Evolutionary conservation across 1,284 basidiomycete genomes (phyloP), one percentile per base, ranked within the genome.

Genomic region (Laetiporus sulphureus): DNA sequence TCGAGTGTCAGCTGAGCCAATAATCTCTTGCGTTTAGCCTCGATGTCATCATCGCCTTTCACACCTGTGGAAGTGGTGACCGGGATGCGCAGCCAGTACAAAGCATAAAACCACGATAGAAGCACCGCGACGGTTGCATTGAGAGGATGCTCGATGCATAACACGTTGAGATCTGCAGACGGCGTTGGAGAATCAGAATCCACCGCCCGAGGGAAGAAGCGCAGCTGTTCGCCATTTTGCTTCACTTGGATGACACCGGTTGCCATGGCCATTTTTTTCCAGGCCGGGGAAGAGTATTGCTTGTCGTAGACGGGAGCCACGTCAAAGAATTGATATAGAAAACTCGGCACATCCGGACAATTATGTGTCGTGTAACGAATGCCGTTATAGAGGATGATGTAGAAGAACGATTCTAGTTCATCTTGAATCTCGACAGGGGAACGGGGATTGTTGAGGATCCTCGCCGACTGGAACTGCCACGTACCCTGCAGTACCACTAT

Each of bases 131-230:
- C 8, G 10, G n/a, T 8, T n/a, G 8, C 35, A 16, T 18, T 36
- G 11, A 36, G 35, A 11, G 35, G 35, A 36, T 36, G 35, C 5
- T 22, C 35, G n/a, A n/a, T n/a, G n/a, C n/a, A n/a, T n/a, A n/a
- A n/a, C n/a, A n/a, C n/a, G n/a, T n/a, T n/a, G n/a, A n/a, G n/a
- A n/a, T n/a, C n/a, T n/a, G n/a, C n/a, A n/a, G n/a, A n/a, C n/a
- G n/a, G n/a, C n/a, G n/a, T n/a, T n/a, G n/a, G n/a, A n/a, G n/a
- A n/a, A 10, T 12, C 6, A 36, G 7, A 20, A 11, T 36, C 20
- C 8, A 13, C 19, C 16, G n/a, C 11, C 6, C n/a, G 18, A 20
- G 6, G 22, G 10, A 13, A 8, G 35, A 36, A 36, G 11, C 16
- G n/a, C 11, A 36, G 16, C 16, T 36, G 16, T 23, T 22, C 10